A percentile compares a stretch with the other conserved stretches of the same genome.
These are phyloP conservation scores for Backusella sp. DNA, from an alignment of 192 early-diverging fungal species.

Conservation along the genomic window DNA sequence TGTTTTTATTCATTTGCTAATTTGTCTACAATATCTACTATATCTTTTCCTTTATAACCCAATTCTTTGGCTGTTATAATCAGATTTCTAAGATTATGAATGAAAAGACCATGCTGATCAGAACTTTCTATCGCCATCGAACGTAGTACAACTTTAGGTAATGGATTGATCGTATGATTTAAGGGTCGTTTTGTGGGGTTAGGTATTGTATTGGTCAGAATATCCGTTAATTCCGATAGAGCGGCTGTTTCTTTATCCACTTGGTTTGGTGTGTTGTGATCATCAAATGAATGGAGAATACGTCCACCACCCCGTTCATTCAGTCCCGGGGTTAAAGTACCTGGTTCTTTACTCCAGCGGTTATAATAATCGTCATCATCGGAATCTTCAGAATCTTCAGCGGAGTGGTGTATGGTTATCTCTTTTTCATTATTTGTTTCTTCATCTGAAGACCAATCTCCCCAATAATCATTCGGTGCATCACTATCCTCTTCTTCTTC, in stretches of 20 bases:
- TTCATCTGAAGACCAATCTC: conserved; percentile 41
- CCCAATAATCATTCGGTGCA: conserved; percentile 39
- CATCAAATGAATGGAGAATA: not conserved
- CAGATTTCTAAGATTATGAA: conserved; percentile 23
- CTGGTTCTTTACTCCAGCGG: conserved; percentile 35
- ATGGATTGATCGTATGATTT: conserved; percentile 15
- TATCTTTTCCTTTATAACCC: conserved; percentile 26
- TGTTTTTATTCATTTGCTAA: conserved; percentile 18
- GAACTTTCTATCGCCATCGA: not conserved
- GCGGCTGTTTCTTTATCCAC: conserved; percentile 31
- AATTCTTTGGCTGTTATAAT: conserved; percentile 22
- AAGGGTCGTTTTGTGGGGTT: not conserved
- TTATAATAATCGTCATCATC: conserved; percentile 25
- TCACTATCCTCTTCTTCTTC: conserved; percentile 1
- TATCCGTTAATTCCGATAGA: conserved; percentile 30
- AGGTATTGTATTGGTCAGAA: conserved; percentile 31
- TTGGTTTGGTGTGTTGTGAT: conserved; percentile 22
- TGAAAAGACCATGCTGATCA: conserved; percentile 11
- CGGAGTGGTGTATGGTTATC: not conserved
- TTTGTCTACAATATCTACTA: conserved; percentile 24
- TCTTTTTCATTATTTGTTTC: not conserved
- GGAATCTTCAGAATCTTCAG: conserved; percentile 29
- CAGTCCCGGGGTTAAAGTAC: conserved; percentile 27
- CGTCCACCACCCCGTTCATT: not conserved
- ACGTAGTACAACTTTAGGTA: conserved; percentile 24